Conservation (phyloP, 176 grass and related monocot genomes). For the Hordeum marinum region DNA sequence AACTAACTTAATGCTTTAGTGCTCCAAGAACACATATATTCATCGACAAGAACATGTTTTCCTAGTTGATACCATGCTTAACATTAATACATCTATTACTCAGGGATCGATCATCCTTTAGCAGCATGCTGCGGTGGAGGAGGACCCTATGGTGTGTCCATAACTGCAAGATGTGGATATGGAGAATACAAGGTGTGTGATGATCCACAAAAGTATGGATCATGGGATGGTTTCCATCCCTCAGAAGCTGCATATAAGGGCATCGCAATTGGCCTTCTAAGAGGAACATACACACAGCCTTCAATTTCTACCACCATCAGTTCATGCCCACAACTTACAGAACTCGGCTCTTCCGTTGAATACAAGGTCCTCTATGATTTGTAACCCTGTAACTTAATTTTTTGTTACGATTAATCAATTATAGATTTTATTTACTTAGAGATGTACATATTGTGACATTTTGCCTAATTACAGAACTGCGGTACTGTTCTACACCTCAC, state of each 20-base stretch:
- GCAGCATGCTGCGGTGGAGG: slow-evolving; percentile 62
- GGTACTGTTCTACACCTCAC: slow-evolving; percentile 30
- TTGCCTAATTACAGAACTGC: slow-evolving; percentile 45
- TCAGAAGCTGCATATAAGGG: slow-evolving; percentile 67
- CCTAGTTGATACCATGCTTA: neutral
- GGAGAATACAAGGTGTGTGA: slow-evolving; percentile 51
- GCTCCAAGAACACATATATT: neutral
- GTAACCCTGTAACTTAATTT: slow-evolving; percentile 33
- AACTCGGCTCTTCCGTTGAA: slow-evolving; percentile 46
- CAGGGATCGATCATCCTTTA: slow-evolving; percentile 61
- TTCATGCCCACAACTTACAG: slow-evolving; percentile 41
- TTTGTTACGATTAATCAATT: neutral
- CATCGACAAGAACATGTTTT: neutral
- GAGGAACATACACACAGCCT: slow-evolving; percentile 44
- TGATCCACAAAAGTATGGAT: slow-evolving; percentile 59
- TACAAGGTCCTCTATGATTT: slow-evolving; percentile 57
- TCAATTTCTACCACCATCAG: slow-evolving; percentile 35
- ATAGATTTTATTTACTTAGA: slow-evolving; percentile 7
- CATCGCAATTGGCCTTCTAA: slow-evolving; percentile 57
- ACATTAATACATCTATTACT: slow-evolving; percentile 6
- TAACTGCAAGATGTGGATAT: slow-evolving; percentile 33
- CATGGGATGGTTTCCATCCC: slow-evolving; percentile 78
- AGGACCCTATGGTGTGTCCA: slow-evolving; percentile 51
- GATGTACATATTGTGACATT: slow-evolving; percentile 27
- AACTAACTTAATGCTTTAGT: neutral